Evolutionary conservation across 2,329 filamentous ascomycete species (phyloP), one percentile per base, ranked within the genome.

Genomic region (Curvularia spicifera): DNA sequence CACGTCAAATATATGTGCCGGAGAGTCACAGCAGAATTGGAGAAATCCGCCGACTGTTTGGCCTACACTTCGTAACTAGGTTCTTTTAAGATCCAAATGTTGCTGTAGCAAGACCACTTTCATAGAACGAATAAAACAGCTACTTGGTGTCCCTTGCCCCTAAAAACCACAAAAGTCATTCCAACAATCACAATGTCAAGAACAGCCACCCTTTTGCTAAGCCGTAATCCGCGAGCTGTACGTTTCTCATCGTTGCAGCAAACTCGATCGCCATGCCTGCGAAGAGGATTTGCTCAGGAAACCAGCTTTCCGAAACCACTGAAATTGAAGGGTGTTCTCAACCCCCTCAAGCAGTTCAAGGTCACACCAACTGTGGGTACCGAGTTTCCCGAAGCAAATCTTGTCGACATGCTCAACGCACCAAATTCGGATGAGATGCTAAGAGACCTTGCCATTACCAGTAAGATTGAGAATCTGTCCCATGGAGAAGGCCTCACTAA

Each of bases 341-440:
- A 51, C 18, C 29, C 46, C 53, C n/a, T 56, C 8, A 56, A 56
- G 31, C 47, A 56, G 10, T 56, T 51, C 40, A 44, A 45, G 24
- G 46, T 56, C 8, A 56, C 53, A n/a, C 47, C 53, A 24, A 56
- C 53, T 45, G 53, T 56, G 46, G 47, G 53, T n/a, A 56, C 53
- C 5, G 47, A 56, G 37, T 56, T 56, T 9, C 53, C 53, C 29
- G 53, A 56, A 24, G 53, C 47, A 12, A 56, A 56, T 26, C 47
- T 56, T 12, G 53, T 56, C 45, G 20, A 51, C 10, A 51, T 56
- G 53, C 39, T 51, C 8, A 51, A 56, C 13, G 53, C 53, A 20
- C 47, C 53, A 22, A 56, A 51, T 18, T 51, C 47, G 10, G 47
- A 56, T 51, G 53, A 56, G 29, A 24, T 56, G 12, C 24, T 56